Evolutionary conservation across 129 eudicot genomes (phyloP), one percentile per base, ranked within the genome.

Genomic region (Mikania micrantha): DNA sequence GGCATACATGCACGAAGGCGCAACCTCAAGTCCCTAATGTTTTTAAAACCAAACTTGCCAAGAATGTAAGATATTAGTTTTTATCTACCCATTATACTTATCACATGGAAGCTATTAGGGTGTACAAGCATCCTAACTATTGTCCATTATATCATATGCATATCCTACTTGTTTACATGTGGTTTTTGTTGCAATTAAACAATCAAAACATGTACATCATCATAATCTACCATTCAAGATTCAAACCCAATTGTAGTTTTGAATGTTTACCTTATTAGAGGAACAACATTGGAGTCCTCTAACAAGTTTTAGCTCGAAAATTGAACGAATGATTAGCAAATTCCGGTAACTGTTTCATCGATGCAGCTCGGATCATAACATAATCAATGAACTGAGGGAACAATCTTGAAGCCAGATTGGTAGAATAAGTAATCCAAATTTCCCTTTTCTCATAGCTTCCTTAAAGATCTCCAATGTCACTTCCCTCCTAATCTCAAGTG

Each of bases 321-420:
- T 91, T 91, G 66, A 82, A 91, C 1, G 97, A 88, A 0, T 90
- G 70, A 40, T 57, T 52, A 0, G 90, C 78, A 73, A 65, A 88
- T 17, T 88, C 85, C 13, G 94, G 96, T 78, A 77, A 71, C 35
- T 76, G 74, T 79, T 91, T 91, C 87, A 91, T 77, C 0, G 80
- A 58, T 13, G 95, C 97, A 79, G 97, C 96, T 75, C 78, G 83
- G 35, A 91, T 88, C 94, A 91, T 91, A 40, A 91, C 90, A 66
- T 53, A 85, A 38, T 91, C 96, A 56, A 91, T 53, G 52, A 83
- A 91, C 4, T 79, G 87, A n/a, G 80, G 64, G 21, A 67, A 67
- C 53, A 85, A 10, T 52, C 59, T 54, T 0, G 85, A 79, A 45
- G 75, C 80, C 74, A 91, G 59, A 83, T 91, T 91, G 2, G 73